phyloP scores from a whole-genome alignment of 768 basidiomycete genomes.

The Calocybe cyanea region DNA sequence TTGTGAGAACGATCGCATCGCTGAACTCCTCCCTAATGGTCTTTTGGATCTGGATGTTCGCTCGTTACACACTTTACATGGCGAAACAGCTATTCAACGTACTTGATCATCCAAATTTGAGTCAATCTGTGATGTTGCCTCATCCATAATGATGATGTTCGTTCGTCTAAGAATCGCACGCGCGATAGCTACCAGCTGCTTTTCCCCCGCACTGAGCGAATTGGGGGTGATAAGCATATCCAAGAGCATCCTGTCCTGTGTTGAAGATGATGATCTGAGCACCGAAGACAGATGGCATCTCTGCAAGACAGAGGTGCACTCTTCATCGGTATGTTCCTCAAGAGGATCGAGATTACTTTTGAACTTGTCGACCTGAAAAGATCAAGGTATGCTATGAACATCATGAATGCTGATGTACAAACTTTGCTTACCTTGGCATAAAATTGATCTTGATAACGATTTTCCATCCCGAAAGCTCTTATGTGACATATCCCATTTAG shows the following conservation, averaged over 20 bases:
- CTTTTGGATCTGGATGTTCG: conserved; percentile 51
- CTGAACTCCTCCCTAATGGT: conserved; percentile 72
- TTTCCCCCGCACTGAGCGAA: conserved; percentile 71
- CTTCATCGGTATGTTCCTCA: conserved; percentile 49
- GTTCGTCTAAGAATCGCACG: conserved; percentile 65
- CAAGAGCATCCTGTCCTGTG: conserved; percentile 35
- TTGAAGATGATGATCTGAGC: conserved; percentile 32
- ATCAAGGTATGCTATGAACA: conserved; percentile 5
- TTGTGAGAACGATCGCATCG: conserved; percentile 73
- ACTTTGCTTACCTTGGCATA: conserved; percentile 44
- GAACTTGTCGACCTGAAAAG: conserved; percentile 55
- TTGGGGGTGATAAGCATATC: conserved; percentile 65
- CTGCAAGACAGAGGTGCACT: conserved; percentile 62
- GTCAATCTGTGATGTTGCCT: conserved; percentile 78
- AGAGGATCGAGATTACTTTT: conserved; percentile 70
- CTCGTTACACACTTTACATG: neutral
- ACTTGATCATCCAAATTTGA: conserved; percentile 66
- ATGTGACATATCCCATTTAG: conserved; percentile 64
- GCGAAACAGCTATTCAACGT: conserved; percentile 4
- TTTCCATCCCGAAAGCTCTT: conserved; percentile 70
- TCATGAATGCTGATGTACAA: neutral
- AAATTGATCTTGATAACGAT: conserved; percentile 60
- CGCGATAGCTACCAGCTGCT: conserved; percentile 69
- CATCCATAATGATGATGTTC: conserved; percentile 70
- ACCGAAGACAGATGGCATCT: conserved; percentile 57